Evolutionary conservation across 1,139 yeast genomes (phyloP).

Genomic region (Spathaspora sp.): DNA sequence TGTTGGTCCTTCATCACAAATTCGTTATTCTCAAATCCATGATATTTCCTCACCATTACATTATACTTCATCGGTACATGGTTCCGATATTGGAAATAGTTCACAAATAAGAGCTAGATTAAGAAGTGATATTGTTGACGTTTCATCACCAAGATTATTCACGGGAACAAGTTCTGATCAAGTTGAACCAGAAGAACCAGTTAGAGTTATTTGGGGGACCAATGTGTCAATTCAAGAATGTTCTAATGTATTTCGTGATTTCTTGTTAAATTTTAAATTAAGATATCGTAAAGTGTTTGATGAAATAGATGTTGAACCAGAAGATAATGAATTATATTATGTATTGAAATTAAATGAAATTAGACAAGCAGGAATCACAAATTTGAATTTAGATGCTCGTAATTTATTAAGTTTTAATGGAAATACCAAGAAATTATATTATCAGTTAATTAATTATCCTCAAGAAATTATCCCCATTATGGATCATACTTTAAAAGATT

Average conservation of each 20-base stretch:
- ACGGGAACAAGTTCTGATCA: conserved; percentile 18
- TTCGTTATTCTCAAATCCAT: conserved; percentile 18
- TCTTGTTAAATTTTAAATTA: conserved; percentile 78
- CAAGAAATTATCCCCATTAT: conserved; percentile 96
- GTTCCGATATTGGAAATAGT: conserved; percentile 27
- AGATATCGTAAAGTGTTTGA: conserved; percentile 65
- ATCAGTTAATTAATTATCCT: conserved; percentile 88
- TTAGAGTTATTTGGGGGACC: conserved; percentile 97
- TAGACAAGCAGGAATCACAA: conserved; percentile 77
- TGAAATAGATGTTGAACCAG: conserved; percentile 38
- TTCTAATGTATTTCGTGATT: conserved; percentile 74
- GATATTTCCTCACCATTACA: conserved; percentile 47
- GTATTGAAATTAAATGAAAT: conserved; percentile 71
- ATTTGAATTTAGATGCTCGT: conserved; percentile 79
- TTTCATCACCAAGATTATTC: conserved; percentile 44
- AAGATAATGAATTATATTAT: conserved; percentile 75
- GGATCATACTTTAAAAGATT: conserved; percentile 94
- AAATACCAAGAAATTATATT: conserved; percentile 73
- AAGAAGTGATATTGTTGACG: conserved; percentile 42
- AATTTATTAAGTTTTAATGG: conserved; percentile 71
- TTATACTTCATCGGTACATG: conserved; percentile 43
- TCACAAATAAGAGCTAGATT: conserved; percentile 37
- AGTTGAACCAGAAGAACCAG: conserved; percentile 49
- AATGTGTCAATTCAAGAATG: conserved; percentile 91
- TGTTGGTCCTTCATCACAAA: conserved; percentile 9